Base-by-base conservation (phyloP, 2,329 filamentous ascomycete species). In the Huntiella omanensis region DNA sequence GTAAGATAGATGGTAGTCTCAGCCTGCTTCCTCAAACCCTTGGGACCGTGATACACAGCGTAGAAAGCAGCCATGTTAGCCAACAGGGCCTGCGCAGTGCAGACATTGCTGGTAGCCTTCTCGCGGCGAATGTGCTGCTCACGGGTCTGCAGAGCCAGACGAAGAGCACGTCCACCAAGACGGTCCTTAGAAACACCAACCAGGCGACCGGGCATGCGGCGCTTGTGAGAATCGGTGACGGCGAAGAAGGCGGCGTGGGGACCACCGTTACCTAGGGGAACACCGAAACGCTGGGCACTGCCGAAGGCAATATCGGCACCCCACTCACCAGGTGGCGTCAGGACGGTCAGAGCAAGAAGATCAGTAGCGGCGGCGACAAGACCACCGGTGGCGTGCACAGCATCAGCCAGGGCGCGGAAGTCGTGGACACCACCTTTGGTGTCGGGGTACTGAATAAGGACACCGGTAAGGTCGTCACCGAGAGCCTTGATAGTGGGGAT, bases 191-290 rank as follows among this genome's bases (percentile, higher is more conserved):
- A 94, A 3, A 95, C 71, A 54, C 88, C 88, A 51, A 96, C 81
- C 28, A 95, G 66, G 54, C 88, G 81, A 38, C 87, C 88, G 4
- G 88, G 88, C 52, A 95, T 88, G 65, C 92, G 93, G 50, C 88
- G 75, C 74, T 95, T 95, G 65, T 88, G 77, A 62, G 88, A 84
- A 43, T 95, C 87, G 46, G 76, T 76, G 46, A 87, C 86, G 15
- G 88, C 83, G 60, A 96, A 95, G 72, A 96, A 96, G 13, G 87
- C 88, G 19, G 88, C 88, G 57, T 95, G 88, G n/a, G 88, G 88
- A 15, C 88, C 88, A 56, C 88, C 88, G 55, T 80, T 92, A 43
- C 88, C 88, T 58, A 95, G 76, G 2, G 88, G 87, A 10, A 96
- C 83, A 60, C 88, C 88, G 51, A 95, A 82, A 49, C 88, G 71